Base-by-base conservation (phyloP, 208 protist species). In the Kentomonas sorsogonicus region DNA sequence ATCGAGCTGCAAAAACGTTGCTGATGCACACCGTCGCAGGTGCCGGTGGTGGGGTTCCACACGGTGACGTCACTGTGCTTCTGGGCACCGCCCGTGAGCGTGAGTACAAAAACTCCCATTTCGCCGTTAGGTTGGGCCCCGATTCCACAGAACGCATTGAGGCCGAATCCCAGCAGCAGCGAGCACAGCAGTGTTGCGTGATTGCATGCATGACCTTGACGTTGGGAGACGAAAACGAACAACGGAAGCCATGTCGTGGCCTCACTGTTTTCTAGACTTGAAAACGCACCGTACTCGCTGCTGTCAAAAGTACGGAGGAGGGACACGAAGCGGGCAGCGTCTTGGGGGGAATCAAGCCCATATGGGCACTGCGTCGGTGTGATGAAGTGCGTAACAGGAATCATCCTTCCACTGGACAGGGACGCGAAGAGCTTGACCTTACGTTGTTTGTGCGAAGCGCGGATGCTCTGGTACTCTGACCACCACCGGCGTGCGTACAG, bases 401-500 rank as follows among this genome's bases (percentile, higher is more conserved):
- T 71, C 79, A 93, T 96, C 18, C 83, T 59, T 20, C 83, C 84
- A 15, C 75, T 85, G 1, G 83, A 67, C 0, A 76, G 83, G 29
- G 83, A 75, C 2, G 93, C 89, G 60, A 96, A 97, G 15, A 96
- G 65, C 50, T 91, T 91, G 10, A 97, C 85, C 50, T 75, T 83
- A 26, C 93, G 66, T 48, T 84, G 66, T 39, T 77, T 79, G 57
- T 95, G 82, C 13, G 61, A 65, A 10, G 78, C 72, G 41, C 79
- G 67, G 11, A 86, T 60, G 0, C 71, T 63, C 38, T 89, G 74
- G 64, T 81, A 96, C 66, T 96, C 89, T 16, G 73, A 57, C 86
- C 89, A 97, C 93, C 93, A 97, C 26, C 89, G 72, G 16, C 89
- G 68, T 44, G 91, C 79, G 52, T 97, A 97, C 25, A 96, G 70